Percentiles rank a stretch among this genome's conserved stretches.
These are phyloP conservation scores for Cystobasidium pallidum DNA, from an alignment of 1,284 basidiomycete species.

Conservation along the genomic window DNA sequence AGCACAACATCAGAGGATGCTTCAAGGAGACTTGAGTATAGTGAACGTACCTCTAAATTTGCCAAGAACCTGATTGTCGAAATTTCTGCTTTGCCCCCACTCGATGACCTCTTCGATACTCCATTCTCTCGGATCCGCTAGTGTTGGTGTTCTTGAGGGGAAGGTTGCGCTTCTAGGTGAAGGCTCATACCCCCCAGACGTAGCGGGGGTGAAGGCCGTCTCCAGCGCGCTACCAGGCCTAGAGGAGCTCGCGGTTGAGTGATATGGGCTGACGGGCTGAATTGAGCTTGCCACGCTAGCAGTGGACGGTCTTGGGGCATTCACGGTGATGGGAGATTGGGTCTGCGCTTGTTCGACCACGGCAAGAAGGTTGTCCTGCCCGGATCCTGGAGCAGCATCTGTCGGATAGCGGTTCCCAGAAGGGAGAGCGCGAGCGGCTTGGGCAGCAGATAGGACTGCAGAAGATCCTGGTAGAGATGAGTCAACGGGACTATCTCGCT, in stretches of 20 bases:
- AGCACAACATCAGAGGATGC: neutral
- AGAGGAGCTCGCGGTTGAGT: slow-evolving; percentile 17
- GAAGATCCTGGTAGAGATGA: slow-evolving; percentile 7
- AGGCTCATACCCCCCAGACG: slow-evolving; percentile 19
- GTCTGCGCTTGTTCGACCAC: slow-evolving; percentile 38
- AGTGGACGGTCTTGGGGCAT: slow-evolving; percentile 8
- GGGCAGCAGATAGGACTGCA: slow-evolving; percentile 5
- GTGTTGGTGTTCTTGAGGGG: slow-evolving; percentile 23
- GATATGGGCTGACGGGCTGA: slow-evolving; percentile 20
- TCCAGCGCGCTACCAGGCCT: slow-evolving; percentile 27
- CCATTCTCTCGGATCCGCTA: slow-evolving; percentile 71
- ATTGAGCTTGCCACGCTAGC: slow-evolving; percentile 5
- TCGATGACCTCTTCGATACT: slow-evolving; percentile 83
- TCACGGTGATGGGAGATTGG: slow-evolving; percentile 7
- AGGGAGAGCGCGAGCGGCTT: neutral
- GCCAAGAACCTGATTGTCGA: slow-evolving; percentile 76
- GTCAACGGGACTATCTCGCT: slow-evolving; percentile 25
- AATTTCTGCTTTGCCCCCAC: slow-evolving; percentile 83
- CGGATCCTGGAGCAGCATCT: slow-evolving; percentile 26
- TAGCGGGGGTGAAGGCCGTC: slow-evolving; percentile 40
- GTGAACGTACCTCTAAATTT: slow-evolving; percentile 75
- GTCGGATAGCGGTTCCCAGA: slow-evolving; percentile 17
- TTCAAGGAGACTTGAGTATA: neutral
- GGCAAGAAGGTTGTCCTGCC: slow-evolving; percentile 26
- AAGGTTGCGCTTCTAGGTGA: slow-evolving; percentile 44